phyloP scores from a whole-genome alignment of 2,329 filamentous ascomycete genomes.

The Penicillium hordei region DNA sequence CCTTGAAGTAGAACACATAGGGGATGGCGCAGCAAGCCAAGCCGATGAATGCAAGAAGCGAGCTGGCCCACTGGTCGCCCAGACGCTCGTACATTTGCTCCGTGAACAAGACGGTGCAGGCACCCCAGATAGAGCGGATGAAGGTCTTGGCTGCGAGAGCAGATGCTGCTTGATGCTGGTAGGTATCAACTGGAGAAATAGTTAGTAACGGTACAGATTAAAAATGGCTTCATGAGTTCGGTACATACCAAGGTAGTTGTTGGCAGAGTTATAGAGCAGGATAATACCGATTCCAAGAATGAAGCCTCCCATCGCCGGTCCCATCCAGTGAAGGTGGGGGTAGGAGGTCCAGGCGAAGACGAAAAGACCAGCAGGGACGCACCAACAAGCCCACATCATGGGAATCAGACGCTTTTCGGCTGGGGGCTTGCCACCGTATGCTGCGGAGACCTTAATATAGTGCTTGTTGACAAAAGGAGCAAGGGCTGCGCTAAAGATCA shows the following conservation, averaged over 20 bases:
- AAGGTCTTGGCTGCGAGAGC: constrained; percentile 81
- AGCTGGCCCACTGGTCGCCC: constrained; percentile 73
- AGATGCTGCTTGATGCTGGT: constrained; percentile 74
- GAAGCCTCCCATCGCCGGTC: constrained; percentile 69
- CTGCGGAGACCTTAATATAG: constrained; percentile 64
- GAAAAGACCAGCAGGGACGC: constrained; percentile 66
- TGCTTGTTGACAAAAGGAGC: constrained; percentile 76
- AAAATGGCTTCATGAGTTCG: neutral
- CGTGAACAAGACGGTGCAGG: constrained; percentile 74
- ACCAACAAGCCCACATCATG: constrained; percentile 78
- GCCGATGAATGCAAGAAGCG: constrained; percentile 69
- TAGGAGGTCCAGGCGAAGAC: constrained; percentile 72
- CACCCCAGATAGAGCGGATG: constrained; percentile 77
- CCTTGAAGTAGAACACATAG: constrained; percentile 77
- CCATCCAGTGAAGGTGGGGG: constrained; percentile 64
- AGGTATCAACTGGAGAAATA: constrained; percentile 55
- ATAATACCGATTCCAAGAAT: constrained; percentile 78
- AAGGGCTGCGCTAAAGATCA: constrained; percentile 65
- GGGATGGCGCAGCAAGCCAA: constrained; percentile 80
- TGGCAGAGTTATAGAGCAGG: constrained; percentile 77
- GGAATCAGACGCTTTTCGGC: constrained; percentile 77
- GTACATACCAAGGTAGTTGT: constrained; percentile 62
- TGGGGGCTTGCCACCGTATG: constrained; percentile 70
- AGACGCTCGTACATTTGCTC: constrained; percentile 75
- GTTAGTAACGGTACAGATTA: constrained; percentile 13